These are phyloP conservation scores for Alternaria sp. DNA, from an alignment of 2,329 filamentous ascomycete genomes.

Conservation along the genomic window DNA sequence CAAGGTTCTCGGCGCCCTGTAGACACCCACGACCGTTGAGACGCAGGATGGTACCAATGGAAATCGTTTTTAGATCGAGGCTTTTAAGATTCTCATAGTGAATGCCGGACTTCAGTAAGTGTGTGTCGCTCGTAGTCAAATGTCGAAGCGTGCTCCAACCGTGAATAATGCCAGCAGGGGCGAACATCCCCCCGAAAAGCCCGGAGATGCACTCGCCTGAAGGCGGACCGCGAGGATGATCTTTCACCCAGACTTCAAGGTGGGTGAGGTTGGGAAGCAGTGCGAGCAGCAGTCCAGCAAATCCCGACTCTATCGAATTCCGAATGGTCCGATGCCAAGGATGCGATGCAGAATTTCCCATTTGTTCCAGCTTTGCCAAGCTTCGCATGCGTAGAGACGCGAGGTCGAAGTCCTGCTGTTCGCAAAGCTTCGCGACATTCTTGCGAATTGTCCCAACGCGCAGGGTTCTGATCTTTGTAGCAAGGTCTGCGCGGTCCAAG, in stretches of 20 bases:
- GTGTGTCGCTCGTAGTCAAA: conserved; percentile 22
- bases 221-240: conserved; percentile 21
- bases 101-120: conserved; percentile 21
- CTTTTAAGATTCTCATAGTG: conserved; percentile 19
- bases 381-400: conserved; percentile 15
- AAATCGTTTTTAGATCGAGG: conserved; percentile 21
- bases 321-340: conserved; percentile 26
- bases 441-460: conserved; percentile 26
- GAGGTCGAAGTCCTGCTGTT: conserved; percentile 19
- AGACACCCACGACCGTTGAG: conserved; percentile 32
- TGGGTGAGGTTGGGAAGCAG: conserved; percentile 26
- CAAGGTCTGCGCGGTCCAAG: conserved; percentile 27
- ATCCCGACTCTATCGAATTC: conserved; percentile 32
- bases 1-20: conserved; percentile 20
- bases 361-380: conserved; percentile 11
- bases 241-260: conserved; percentile 27
- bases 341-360: conserved; percentile 15
- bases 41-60: conserved; percentile 20
- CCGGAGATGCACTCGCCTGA: conserved; percentile 29
- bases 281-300: conserved; percentile 25
- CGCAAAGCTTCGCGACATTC: conserved; percentile 17
- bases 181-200: conserved; percentile 22
- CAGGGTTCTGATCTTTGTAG: conserved; percentile 23
- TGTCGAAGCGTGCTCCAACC: conserved; percentile 15
- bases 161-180: conserved; percentile 8